Base-by-base conservation (phyloP, 441 rosid species). In the Adansonia grandidieri region DNA sequence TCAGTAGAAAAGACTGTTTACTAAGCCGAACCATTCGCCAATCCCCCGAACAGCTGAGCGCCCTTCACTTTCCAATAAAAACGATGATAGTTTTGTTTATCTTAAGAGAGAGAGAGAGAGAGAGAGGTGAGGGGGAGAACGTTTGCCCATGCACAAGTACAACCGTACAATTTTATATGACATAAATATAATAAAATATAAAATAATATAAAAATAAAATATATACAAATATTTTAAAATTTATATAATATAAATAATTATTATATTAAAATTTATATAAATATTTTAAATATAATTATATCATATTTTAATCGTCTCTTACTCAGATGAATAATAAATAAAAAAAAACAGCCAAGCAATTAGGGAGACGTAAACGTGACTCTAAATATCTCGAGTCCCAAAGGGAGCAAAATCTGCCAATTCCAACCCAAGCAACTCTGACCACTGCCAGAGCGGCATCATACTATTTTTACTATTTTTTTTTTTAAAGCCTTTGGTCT, bases 51-150 rank as follows among this genome's bases (percentile, higher is more conserved):
- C 2, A 5, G 9, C 28, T 11, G 28, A 62, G n/a, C 17, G 28
- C 19, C 67, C 17, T 14, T 63, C 45, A 14, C 67, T 32, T 63
- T 63, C 45, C 67, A 63, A 13, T 63, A 63, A 63, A 24, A 62
- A n/a, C 14, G 22, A 2, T 3, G 63, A 58, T 32, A 20, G 63
- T 19, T 17, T 56, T 56, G 0, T 58, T 20, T 22, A 22, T 60
- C 14, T 22, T 5, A 58, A 58, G 32, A 28, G 32, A 28, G 32
- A 28, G 32, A 28, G 32, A 28, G 32, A 28, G 32, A 28, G 32
- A 28, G 14, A 9, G 32, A 58, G 32, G 2, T 1, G 2, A 2
- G 32, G 32, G 32, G 32, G 32, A 28, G 32, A 28, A 28, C 32
- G 32, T 28, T 28, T 28, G 32, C 32, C 32, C 32, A 28, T 28